phyloP scores from a whole-genome alignment of 208 protist genomes.

The Crithidia bombi region DNA sequence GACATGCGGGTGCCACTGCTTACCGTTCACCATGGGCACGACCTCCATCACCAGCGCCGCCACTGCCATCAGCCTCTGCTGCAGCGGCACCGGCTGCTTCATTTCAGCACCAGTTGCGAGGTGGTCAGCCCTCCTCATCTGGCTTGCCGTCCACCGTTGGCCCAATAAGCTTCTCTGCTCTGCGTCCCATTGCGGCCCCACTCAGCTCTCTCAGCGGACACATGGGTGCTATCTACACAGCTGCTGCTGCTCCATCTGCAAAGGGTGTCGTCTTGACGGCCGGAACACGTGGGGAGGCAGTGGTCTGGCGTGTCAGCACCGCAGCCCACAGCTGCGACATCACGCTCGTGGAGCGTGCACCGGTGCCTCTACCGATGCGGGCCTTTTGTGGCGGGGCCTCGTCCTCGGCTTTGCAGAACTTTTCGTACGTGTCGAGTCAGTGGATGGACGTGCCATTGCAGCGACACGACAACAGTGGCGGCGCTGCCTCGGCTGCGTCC shows the following conservation, averaged over 20 bases:
- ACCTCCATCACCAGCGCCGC: not conserved
- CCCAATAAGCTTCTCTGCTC: not conserved
- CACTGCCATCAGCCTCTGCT: not conserved
- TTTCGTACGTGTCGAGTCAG: conserved; percentile 35
- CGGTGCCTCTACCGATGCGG: conserved; percentile 3
- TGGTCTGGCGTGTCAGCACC: conserved; percentile 48
- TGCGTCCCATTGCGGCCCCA: conserved; percentile 44
- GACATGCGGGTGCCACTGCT: not conserved
- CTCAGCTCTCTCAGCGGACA: conserved; percentile 42
- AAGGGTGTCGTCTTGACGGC: conserved; percentile 54
- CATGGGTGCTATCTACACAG: conserved; percentile 62
- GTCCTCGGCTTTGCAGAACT: not conserved
- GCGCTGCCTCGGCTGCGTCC: not conserved
- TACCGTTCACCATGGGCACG: not conserved
- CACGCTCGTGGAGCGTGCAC: conserved; percentile 30
- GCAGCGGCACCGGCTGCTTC: not conserved
- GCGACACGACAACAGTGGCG: not conserved
- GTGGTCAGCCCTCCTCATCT: not conserved
- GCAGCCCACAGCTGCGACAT: conserved; percentile 13
- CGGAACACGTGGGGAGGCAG: conserved; percentile 59
- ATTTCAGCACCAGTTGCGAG: not conserved
- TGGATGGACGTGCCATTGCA: conserved; percentile 17
- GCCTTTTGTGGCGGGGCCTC: not conserved
- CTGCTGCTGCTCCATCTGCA: conserved; percentile 5
- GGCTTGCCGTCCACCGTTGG: not conserved